phyloP scores from a whole-genome alignment of 1,284 basidiomycete genomes.

The Phlebopus sp. region DNA sequence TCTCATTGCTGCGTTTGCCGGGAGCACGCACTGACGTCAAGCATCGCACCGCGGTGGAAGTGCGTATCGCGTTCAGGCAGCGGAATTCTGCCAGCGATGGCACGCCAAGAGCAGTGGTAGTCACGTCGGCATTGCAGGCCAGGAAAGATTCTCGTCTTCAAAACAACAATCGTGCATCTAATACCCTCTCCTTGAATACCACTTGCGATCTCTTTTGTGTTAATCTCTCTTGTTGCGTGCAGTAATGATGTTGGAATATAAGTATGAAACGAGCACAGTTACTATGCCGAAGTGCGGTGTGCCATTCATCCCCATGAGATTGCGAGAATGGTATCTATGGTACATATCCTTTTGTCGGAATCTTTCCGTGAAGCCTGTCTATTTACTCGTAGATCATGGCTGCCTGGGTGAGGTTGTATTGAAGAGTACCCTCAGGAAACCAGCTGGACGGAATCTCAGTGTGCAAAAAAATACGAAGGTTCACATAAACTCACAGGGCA shows the following conservation, averaged over 20 bases:
- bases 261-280: constrained; percentile 3
- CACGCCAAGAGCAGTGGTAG: constrained; percentile 25
- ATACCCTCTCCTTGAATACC: constrained; percentile 23
- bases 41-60: constrained; percentile 8
- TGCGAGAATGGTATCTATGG: constrained; percentile 14
- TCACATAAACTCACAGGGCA: constrained; percentile 58
- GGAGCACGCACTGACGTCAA: background rate
- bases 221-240: constrained; percentile 7
- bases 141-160: constrained; percentile 7
- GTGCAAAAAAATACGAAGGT: background rate
- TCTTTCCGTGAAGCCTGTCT: constrained; percentile 5
- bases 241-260: background rate
- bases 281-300: background rate
- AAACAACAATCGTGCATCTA: constrained; percentile 12
- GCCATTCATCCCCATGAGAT: background rate
- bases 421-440: constrained; percentile 81
- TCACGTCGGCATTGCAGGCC: constrained; percentile 3
- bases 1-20: background rate
- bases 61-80: constrained; percentile 10
- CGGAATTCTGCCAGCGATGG: constrained; percentile 17
- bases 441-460: constrained; percentile 46
- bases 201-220: constrained; percentile 16
- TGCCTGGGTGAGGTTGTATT: constrained; percentile 71
- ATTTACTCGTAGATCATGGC: constrained; percentile 84
- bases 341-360: constrained; percentile 19